A percentile compares a stretch with the other conserved stretches of the same genome.
These are phyloP conservation scores for Vaccinium vitisidaea DNA, from an alignment of 148 eudicot genomes.

Conservation along the genomic window DNA sequence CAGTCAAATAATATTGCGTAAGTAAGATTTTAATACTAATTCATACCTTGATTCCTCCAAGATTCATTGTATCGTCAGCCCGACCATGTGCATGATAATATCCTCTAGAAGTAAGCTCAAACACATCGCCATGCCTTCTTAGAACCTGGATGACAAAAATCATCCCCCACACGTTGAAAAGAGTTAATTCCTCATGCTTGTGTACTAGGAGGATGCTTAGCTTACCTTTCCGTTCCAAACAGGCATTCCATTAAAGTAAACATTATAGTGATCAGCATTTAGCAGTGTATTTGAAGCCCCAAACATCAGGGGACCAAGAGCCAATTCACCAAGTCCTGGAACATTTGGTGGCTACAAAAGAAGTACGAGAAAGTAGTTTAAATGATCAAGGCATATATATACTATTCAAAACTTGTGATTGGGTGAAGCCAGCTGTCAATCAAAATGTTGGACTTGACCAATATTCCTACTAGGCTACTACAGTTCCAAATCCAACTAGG, in stretches of 20 bases:
- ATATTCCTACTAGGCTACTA: background rate
- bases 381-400: background rate
- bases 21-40: background rate
- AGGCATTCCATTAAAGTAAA: slow-evolving; percentile 92
- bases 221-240: slow-evolving; percentile 79
- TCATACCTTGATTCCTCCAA: slow-evolving; percentile 94
- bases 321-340: slow-evolving; percentile 85
- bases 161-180: background rate
- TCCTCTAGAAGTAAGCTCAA: slow-evolving; percentile 78
- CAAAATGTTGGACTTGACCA: background rate
- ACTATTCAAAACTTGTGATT: background rate
- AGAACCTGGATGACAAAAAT: slow-evolving; percentile 44
- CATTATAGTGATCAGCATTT: slow-evolving; percentile 78
- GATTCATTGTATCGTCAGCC: slow-evolving; percentile 98
- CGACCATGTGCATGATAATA: slow-evolving; percentile 97
- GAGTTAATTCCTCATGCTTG: background rate
- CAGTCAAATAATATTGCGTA: too few relatives aligned
- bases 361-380: slow-evolving; percentile 5
- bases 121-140: slow-evolving; percentile 94
- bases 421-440: background rate
- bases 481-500: background rate
- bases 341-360: slow-evolving; percentile 54
- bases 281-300: slow-evolving; percentile 88
- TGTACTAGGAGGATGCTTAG: background rate
- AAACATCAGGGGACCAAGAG: slow-evolving; percentile 79